Evolutionary conservation across 139 green algal species (phyloP), one percentile per base, ranked within the genome.

Genomic region (Chlamydomonas schloesseri): DNA sequence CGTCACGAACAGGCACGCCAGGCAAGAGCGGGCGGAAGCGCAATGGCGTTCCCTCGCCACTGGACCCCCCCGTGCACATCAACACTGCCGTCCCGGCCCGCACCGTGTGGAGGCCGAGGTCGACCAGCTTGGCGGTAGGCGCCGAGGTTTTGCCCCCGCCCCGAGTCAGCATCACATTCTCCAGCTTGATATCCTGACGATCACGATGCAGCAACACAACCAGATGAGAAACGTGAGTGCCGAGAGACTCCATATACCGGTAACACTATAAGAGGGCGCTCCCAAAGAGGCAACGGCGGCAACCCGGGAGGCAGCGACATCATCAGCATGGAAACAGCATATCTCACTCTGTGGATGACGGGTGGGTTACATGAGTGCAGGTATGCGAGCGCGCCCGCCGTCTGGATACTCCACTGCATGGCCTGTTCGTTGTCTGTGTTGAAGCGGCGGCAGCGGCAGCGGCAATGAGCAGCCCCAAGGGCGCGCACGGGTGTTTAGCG

Each of bases 141-240:
- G 2, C 21, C 4, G 5, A 23, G 55, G 6, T 14, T 8, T 50
- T 50, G 29, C 33, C 62, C 18, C n/a, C 10, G 13, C 26, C 20
- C 26, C 6, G 14, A 1, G 37, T 29, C 23, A 83, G 24, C 58
- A 83, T 58, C 14, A 83, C 34, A 60, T 83, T 83, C 1, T 83
- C 76, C 53, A 58, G 11, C 76, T 83, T 83, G 11, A 83, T 10
- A 55, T 83, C 76, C 74, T 82, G 74, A 3, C 21, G n/a, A n/a
- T n/a, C n/a, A n/a, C n/a, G n/a, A n/a, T n/a, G 6, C 18, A 17
- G 20, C 14, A 31, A 6, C 17, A 11, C 18, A 11, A 68, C 60
- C 60, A 68, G 60, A 13, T 17, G 21, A 28, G 21, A 11, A 68
- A n/a, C n/a, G 23, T 31, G 60, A 6, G 20, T 17, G 6, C 21